Conservation (phyloP, 768 basidiomycete species). For the Artomyces pyxidatus region DNA sequence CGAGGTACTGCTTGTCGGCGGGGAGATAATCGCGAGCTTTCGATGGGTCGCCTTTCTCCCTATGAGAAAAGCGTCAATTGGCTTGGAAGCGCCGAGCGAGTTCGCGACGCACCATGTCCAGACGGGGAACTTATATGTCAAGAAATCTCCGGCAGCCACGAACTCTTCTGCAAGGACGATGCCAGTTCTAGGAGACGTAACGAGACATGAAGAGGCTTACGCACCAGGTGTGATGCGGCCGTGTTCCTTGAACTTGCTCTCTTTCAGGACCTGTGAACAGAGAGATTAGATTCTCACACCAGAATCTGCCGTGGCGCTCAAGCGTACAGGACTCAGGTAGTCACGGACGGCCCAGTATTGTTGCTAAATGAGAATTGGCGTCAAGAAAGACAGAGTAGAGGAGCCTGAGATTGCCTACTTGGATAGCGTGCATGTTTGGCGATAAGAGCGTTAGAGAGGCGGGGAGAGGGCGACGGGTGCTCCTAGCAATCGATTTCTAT, state of each 20-base stretch:
- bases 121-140: constrained; percentile 96
- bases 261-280: constrained; percentile 72
- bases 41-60: constrained; percentile 88
- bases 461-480: constrained; percentile 8
- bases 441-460: not conserved
- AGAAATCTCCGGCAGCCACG: constrained; percentile 94
- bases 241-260: constrained; percentile 99
- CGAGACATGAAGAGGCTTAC: constrained; percentile 16
- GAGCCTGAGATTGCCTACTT: constrained; percentile 22
- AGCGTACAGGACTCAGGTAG: constrained; percentile 80
- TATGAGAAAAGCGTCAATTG: constrained; percentile 24
- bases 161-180: constrained; percentile 73
- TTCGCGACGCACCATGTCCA: constrained; percentile 77
- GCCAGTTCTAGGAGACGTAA: constrained; percentile 16
- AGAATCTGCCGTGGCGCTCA: constrained; percentile 10
- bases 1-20: constrained; percentile 90
- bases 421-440: constrained; percentile 39
- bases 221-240: constrained; percentile 90
- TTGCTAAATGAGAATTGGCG: constrained; percentile 36
- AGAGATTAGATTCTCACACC: constrained; percentile 25
- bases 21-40: constrained; percentile 92
- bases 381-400: not conserved
- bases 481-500: constrained; percentile 18
- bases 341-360: constrained; percentile 93
- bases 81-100: constrained; percentile 1